phyloP scores from a whole-genome alignment of 148 eudicot genomes.

The Vaccinium darrowii region DNA sequence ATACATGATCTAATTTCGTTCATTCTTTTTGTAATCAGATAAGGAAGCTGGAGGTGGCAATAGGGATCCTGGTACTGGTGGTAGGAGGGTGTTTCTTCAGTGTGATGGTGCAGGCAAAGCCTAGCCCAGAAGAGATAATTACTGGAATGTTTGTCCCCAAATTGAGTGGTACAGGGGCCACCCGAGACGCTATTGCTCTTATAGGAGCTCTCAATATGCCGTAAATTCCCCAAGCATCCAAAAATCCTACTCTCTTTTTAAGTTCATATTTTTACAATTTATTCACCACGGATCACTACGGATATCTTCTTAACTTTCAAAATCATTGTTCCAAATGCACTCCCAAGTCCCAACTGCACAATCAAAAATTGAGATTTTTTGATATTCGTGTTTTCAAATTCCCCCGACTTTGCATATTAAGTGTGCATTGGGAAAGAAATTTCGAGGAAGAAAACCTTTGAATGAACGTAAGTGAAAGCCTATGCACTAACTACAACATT shows the following conservation, averaged over 20 bases:
- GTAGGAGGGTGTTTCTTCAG: constrained; percentile 21
- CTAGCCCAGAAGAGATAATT: neutral
- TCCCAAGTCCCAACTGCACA: neutral
- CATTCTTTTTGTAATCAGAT: neutral
- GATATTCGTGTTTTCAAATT: no score
- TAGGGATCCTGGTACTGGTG: constrained; percentile 7
- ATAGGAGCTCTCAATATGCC: constrained; percentile 21
- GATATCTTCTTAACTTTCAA: neutral
- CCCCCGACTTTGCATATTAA: no score
- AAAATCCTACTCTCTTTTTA: neutral
- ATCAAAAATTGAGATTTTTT: neutral
- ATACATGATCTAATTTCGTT: neutral
- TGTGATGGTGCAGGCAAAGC: constrained; percentile 11
- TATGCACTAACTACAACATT: no score
- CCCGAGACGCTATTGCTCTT: constrained; percentile 10
- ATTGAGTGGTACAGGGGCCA: neutral
- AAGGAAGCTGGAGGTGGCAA: constrained; percentile 22
- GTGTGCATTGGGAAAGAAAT: no score
- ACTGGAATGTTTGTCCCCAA: constrained; percentile 17
- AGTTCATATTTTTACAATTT: neutral
- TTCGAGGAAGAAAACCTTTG: no score
- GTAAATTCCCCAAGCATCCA: neutral
- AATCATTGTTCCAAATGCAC: neutral
- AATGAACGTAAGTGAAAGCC: no score
- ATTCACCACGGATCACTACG: no score